These are phyloP conservation scores for Linnemannia zychae DNA, from an alignment of 192 early-diverging fungal species.

Conservation along the genomic window DNA sequence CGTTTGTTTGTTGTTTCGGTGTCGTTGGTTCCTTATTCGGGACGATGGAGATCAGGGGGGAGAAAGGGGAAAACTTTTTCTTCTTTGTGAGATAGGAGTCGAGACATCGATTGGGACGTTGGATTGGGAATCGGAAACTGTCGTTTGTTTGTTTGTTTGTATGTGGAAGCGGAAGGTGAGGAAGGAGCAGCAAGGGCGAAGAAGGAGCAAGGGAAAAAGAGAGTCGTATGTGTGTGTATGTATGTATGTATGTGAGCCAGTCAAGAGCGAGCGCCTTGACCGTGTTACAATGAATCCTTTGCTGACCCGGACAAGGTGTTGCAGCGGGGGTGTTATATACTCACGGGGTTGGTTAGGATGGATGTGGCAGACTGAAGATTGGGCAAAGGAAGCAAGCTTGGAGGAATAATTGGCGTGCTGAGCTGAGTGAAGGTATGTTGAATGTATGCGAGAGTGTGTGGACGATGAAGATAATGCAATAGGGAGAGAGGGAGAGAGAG, in stretches of 20 bases:
- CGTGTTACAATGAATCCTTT: too few species aligned
- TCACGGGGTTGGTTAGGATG: neutral
- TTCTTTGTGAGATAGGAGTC: neutral
- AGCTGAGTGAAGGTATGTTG: too few species aligned
- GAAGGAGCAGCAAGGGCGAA: neutral
- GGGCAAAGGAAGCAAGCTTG: neutral
- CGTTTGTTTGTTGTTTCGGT: constrained; percentile 3
- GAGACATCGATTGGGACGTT: neutral
- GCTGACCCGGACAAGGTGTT: neutral
- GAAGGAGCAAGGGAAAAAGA: neutral
- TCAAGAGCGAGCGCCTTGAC: neutral
- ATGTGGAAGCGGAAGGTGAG: neutral
- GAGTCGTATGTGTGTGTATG: neutral
- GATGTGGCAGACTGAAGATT: too few species aligned
- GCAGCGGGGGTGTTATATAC: neutral
- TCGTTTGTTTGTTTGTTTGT: neutral
- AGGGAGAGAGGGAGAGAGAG: neutral
- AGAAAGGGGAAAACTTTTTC: neutral
- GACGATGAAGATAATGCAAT: too few species aligned
- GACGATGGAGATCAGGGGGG: neutral
- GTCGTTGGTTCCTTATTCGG: neutral
- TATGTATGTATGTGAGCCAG: too few species aligned
- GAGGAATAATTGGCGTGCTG: too few species aligned
- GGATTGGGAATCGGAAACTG: neutral
- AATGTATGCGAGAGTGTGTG: too few species aligned